Evolutionary conservation across 2,329 filamentous ascomycete species (phyloP), one percentile per base, ranked within the genome.

Genomic region (Fusarium sp.): DNA sequence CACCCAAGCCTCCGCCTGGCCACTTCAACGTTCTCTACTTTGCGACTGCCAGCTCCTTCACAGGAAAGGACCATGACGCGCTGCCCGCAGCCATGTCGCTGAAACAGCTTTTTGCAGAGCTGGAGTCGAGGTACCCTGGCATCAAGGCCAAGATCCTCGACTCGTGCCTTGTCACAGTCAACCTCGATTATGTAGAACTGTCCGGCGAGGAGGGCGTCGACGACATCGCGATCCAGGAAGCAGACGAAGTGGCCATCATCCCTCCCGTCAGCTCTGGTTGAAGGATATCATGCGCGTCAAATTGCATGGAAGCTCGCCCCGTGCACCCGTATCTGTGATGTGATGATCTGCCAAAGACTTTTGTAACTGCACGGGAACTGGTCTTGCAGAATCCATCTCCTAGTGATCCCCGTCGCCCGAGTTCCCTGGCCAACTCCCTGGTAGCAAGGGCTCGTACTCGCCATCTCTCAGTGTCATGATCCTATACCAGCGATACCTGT

Each of bases 191-290:
- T 84, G 91, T 96, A 79, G 93, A 97, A 80, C 77, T 94, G 12
- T 86, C 88, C 12, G 86, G 86, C 45, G 83, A 83, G 35, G 82
- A 82, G 20, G 82, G 84, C 20, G 79, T 78, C 17, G 79, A 80
- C 10, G 84, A 84, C 17, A 75, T 86, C 30, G 80, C 90, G 65
- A 93, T 97, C 66, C 84, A 90, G 61, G 90, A 90, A 71, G 93
- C 92, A 32, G 94, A 97, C 80, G 95, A 97, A 84, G 94, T 97
- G 65, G 95, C 93, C 47, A 93, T 97, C 38, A 96, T 97, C 66
- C 94, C 95, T 37, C 94, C 95, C 11, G 95, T 97, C 74, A 97
- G 94, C 86, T 95, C 94, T 40, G 94, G 94, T 6, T 97, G 82
- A 87, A 66, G 60, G 56, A 66, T 69, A 63, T 66, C 65, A 47